Evolutionary conservation across 2,329 filamentous ascomycete species (phyloP), one percentile per base, ranked within the genome.

Genomic region (Dactylellina haptotyla): DNA sequence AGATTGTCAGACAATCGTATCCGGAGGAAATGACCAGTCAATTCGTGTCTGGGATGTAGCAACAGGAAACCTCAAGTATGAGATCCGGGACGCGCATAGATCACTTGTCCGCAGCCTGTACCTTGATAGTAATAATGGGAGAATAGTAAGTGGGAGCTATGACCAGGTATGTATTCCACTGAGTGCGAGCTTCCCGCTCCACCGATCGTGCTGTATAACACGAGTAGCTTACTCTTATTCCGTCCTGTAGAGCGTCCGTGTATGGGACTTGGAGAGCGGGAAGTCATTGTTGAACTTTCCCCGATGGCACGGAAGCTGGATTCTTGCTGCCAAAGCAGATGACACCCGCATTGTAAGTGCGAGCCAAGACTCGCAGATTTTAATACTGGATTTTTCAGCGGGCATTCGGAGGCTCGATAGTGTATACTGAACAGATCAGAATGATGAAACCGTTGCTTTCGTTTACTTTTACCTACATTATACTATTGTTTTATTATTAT

Each of bases 231-330:
- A 53, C 26, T 14, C 9, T 30, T 51, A 6, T 50, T 28, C 9
- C 12, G 34, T n/a, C 14, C 39, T 45, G 16, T 4, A 62, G 64
- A 61, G 64, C 28, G 32, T 69, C 10, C 64, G 64, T 3, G 64
- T 69, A 4, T 69, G 64, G 56, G 56, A 69, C 50, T 45, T 69
- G 5, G 43, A 65, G 28, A 41, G 37, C 26, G 41, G 28, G 30
- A 53, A 45, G 46, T 54, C 46, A 2, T 37, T 94, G 72, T 87
- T 96, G 75, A 89, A 93, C 77, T 94, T 97, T 78, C 91, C 93
- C n/a, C 89, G 91, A 77, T 98, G 93, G 93, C 96, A 97, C 69
- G 90, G 90, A 9, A 96, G 92, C 81, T 99, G 95, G 95, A 96
- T 99, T 79, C 83, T 99, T 70, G 93, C 92, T 76, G 95, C 95